These are phyloP conservation scores for Beauveria australis DNA, from an alignment of 2,329 filamentous ascomycete genomes.

Conservation along the genomic window DNA sequence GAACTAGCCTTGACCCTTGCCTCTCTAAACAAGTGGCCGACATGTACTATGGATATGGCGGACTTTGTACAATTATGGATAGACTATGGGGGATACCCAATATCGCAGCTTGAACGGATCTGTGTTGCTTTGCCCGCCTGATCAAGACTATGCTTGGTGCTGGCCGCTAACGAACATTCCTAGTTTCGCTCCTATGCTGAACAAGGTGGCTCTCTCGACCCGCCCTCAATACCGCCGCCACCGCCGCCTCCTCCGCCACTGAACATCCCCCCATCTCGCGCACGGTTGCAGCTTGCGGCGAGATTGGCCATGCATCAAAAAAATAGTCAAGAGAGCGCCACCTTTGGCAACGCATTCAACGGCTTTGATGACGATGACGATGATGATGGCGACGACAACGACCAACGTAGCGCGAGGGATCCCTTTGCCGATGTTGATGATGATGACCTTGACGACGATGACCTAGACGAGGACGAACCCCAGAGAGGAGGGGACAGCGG, in stretches of 20 bases:
- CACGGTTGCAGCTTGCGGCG: slow-evolving; percentile 82
- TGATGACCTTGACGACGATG: slow-evolving; percentile 28
- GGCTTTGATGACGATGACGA: slow-evolving; percentile 51
- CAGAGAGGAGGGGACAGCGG: slow-evolving; percentile 14
- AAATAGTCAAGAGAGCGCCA: slow-evolving; percentile 41
- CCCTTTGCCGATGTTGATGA: slow-evolving; percentile 51
- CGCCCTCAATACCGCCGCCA: slow-evolving; percentile 50
- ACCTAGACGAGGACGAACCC: slow-evolving; percentile 24
- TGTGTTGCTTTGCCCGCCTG: neutral
- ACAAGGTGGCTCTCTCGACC: slow-evolving; percentile 39
- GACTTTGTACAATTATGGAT: slow-evolving; percentile 7
- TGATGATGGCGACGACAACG: slow-evolving; percentile 30
- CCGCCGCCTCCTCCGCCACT: slow-evolving; percentile 67
- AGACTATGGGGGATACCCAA: slow-evolving; percentile 2
- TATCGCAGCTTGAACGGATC: slow-evolving; percentile 15
- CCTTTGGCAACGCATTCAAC: slow-evolving; percentile 32
- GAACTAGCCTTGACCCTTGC: neutral
- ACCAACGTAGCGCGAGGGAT: slow-evolving; percentile 7
- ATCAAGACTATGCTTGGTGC: neutral
- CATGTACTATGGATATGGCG: neutral
- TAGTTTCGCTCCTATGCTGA: slow-evolving; percentile 55
- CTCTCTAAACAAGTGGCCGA: neutral
- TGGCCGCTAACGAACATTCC: neutral
- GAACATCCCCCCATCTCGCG: slow-evolving; percentile 78
- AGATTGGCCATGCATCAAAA: slow-evolving; percentile 70